Base-by-base conservation (phyloP, 768 basidiomycete genomes). In the Symmetrospora coprosmae region DNA sequence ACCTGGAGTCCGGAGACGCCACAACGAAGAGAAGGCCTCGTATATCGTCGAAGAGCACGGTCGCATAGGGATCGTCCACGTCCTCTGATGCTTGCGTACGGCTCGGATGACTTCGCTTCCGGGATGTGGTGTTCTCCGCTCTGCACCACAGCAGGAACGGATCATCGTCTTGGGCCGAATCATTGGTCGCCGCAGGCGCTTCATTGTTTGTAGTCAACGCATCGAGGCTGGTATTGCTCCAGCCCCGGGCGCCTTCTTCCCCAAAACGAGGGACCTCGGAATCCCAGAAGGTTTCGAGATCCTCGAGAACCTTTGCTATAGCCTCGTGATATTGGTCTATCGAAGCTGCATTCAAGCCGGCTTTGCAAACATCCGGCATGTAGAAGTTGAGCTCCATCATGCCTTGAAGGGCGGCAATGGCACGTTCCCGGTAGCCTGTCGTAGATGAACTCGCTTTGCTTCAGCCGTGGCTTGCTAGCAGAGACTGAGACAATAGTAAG, bases 371-470 rank as follows among this genome's bases (percentile, higher is more conserved):
- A 25, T 61, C 60, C 0, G 71, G 73, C 27, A 71, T 71, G 66
- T 70, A 72, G 43, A 73, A 71, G 34, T 72, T 73, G 34, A 76
- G 66, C 60, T 76, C 75, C 52, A 76, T 65, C 55, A 74, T 61
- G 1, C 68, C 73, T 60, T 76, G 75, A 34, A 73, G 71, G 4
- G 69, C 50, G 0, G 74, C 74, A 33, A 71, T 49, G 0, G 72
- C 72, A 33, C 73, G 60, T 60, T 76, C 75, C 5, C 66, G 41
- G 59, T 70, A 74, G 21, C 73, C 74, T 75, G 63, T 0, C 11
- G 25, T n/a, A 0, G n/a, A n/a, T n/a, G n/a, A n/a, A n/a, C n/a
- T n/a, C n/a, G n/a, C n/a, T n/a, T n/a, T n/a, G n/a, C n/a, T n/a
- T n/a, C n/a, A n/a, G n/a, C n/a, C n/a, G n/a, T n/a, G n/a, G n/a